Conservation (phyloP, 179 eudicot species). For the Beta corolliflora region DNA sequence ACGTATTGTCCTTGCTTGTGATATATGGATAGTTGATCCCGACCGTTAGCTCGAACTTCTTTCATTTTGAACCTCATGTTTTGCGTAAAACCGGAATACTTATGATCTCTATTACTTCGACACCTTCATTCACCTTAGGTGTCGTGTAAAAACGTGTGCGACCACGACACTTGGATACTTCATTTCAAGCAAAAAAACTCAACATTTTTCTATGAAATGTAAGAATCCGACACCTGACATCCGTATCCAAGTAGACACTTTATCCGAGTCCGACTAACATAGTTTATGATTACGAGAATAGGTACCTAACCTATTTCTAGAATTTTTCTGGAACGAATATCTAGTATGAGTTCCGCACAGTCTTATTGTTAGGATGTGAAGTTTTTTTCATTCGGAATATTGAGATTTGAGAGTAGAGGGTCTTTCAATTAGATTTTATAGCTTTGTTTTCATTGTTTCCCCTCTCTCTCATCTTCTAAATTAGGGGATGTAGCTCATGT, state of each 20-base stretch:
- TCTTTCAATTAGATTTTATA: neutral
- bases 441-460: neutral
- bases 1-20: slow-evolving; percentile 3
- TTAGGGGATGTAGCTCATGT: slow-evolving; percentile 76
- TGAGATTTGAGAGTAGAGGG: neutral
- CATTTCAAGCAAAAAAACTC: too few relatives aligned
- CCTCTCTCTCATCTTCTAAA: neutral
- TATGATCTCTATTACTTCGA: neutral
- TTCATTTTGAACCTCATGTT: neutral
- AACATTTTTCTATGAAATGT: too few relatives aligned
- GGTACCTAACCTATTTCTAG: neutral
- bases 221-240: too few relatives aligned
- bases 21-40: neutral
- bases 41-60: neutral
- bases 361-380: neutral
- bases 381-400: neutral
- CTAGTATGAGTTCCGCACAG: neutral
- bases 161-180: too few relatives aligned
- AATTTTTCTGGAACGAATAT: neutral
- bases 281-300: too few relatives aligned
- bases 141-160: too few relatives aligned
- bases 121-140: too few relatives aligned
- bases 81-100: neutral
- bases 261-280: too few relatives aligned
- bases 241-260: too few relatives aligned